Evolutionary conservation across 1,284 basidiomycete species (phyloP).

Genomic region (Sporisorium iseilematis-ciliati): DNA sequence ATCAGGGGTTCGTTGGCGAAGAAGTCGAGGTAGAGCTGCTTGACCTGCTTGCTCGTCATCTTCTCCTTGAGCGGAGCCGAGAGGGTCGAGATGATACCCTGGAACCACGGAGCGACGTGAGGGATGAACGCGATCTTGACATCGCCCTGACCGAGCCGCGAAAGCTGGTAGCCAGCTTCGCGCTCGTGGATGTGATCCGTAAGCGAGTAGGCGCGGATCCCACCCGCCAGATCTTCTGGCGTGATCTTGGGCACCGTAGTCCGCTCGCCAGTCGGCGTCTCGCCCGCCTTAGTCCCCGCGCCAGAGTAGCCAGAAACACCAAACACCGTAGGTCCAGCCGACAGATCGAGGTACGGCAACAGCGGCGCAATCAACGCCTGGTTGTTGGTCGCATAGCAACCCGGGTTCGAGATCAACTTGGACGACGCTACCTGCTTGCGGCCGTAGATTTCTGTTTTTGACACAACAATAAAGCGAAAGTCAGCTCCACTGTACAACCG

Average conservation of each 20-base stretch:
- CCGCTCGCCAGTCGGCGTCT: slow-evolving; percentile 37
- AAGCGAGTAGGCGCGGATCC: slow-evolving; percentile 85
- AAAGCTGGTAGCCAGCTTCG: slow-evolving; percentile 87
- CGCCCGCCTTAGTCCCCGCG: slow-evolving; percentile 82
- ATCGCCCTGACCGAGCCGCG: slow-evolving; percentile 72
- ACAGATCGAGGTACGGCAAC: slow-evolving; percentile 74
- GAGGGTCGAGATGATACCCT: slow-evolving; percentile 89
- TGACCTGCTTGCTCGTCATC: slow-evolving; percentile 80
- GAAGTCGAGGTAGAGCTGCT: slow-evolving; percentile 80
- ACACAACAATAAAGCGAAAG: too few species aligned
- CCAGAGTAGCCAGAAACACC: slow-evolving; percentile 95
- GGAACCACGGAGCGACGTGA: slow-evolving; percentile 92
- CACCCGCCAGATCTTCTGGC: slow-evolving; percentile 80
- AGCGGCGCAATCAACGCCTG: slow-evolving; percentile 93
- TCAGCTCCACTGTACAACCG: too few species aligned
- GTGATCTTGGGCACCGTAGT: slow-evolving; percentile 83
- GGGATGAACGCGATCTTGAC: slow-evolving; percentile 89
- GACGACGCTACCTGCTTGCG: slow-evolving; percentile 79
- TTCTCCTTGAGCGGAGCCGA: slow-evolving; percentile 81
- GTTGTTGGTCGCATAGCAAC: slow-evolving; percentile 93
- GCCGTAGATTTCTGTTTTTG: slow-evolving; percentile 83
- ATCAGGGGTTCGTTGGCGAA: slow-evolving; percentile 83
- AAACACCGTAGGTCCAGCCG: slow-evolving; percentile 78
- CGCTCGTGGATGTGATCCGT: slow-evolving; percentile 99
- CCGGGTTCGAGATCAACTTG: slow-evolving; percentile 93